Evolutionary conservation across 805 yeast genomes (phyloP).

Genomic region (Wickerhamiella kazuoi): DNA sequence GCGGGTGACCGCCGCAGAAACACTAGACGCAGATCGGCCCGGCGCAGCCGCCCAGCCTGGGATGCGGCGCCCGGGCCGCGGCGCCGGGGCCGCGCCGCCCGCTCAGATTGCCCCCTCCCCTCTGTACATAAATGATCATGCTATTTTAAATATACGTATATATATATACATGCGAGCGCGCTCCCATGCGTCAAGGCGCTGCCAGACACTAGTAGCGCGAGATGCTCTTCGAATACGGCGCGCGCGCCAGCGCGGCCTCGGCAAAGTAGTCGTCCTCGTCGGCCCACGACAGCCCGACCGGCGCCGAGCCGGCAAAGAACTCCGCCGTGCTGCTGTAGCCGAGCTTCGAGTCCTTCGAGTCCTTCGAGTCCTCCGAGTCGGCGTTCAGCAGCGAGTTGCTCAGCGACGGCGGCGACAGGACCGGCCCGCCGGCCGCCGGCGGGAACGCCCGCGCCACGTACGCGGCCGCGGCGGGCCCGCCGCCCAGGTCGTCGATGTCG

Average conservation of each 20-base stretch:
- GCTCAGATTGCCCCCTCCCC: no score
- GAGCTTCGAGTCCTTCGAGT: not conserved
- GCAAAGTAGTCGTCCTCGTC: constrained; percentile 5
- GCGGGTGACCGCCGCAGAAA: not conserved
- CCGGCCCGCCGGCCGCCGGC: not conserved
- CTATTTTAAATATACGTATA: no score
- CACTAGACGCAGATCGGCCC: no score
- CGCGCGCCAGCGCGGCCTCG: not conserved
- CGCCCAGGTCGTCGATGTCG: not conserved
- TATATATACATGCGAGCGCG: no score
- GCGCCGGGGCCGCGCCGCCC: no score
- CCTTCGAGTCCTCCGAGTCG: not conserved
- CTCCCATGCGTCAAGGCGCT: no score
- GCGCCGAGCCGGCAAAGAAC: not conserved
- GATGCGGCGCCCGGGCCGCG: no score
- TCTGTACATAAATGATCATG: no score
- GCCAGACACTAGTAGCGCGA: not conserved
- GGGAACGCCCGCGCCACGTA: not conserved
- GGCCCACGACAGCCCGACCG: constrained; percentile 4
- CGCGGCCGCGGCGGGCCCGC: not conserved
- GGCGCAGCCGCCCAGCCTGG: no score
- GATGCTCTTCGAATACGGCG: not conserved
- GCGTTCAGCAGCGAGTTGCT: no score
- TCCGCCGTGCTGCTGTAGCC: not conserved
- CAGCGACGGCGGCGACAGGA: not conserved